Evolutionary conservation across 192 early-diverging fungal genomes (phyloP).

Genomic region (Mortierella antarctica): DNA sequence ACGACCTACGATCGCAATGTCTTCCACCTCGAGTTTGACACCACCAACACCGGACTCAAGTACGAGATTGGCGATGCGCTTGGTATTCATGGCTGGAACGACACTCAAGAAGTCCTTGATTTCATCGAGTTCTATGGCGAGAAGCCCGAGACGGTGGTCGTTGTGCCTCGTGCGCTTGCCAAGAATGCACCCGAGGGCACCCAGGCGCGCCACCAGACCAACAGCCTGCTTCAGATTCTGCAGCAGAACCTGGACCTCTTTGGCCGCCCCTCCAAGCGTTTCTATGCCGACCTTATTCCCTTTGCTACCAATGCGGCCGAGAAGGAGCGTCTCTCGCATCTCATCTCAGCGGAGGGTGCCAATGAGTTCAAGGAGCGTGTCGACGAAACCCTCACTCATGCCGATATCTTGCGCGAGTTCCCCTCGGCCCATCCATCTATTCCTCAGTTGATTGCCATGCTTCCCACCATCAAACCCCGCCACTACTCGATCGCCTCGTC

Average conservation of each 20-base stretch:
- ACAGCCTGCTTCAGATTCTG: conserved; percentile 83
- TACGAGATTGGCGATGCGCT: conserved; percentile 96
- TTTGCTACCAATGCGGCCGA: conserved; percentile 77
- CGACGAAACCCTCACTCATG: conserved; percentile 87
- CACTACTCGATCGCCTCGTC: conserved; percentile 99
- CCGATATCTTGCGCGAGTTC: conserved; percentile 89
- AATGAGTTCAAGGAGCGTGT: conserved; percentile 84
- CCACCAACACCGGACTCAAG: conserved; percentile 76
- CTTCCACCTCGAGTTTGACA: conserved; percentile 97
- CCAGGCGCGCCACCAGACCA: conserved; percentile 64
- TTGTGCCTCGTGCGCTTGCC: conserved; percentile 54
- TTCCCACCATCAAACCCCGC: conserved; percentile 93
- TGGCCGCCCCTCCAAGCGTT: conserved; percentile 94
- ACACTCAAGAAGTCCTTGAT: conserved; percentile 71
- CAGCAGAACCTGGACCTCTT: conserved; percentile 90
- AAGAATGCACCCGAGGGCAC: conserved; percentile 66
- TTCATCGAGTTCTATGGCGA: conserved; percentile 84
- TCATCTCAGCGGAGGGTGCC: conserved; percentile 77
- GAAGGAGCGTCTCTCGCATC: conserved; percentile 69
- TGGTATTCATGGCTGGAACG: conserved; percentile 93
- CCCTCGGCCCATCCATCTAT: conserved; percentile 81
- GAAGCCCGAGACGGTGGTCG: conserved; percentile 72
- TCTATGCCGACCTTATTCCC: conserved; percentile 85
- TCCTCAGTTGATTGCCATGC: conserved; percentile 74
- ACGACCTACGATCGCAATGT: conserved; percentile 92